Conservation (phyloP, 2,329 filamentous ascomycete genomes). For the Fusarium sp. region DNA sequence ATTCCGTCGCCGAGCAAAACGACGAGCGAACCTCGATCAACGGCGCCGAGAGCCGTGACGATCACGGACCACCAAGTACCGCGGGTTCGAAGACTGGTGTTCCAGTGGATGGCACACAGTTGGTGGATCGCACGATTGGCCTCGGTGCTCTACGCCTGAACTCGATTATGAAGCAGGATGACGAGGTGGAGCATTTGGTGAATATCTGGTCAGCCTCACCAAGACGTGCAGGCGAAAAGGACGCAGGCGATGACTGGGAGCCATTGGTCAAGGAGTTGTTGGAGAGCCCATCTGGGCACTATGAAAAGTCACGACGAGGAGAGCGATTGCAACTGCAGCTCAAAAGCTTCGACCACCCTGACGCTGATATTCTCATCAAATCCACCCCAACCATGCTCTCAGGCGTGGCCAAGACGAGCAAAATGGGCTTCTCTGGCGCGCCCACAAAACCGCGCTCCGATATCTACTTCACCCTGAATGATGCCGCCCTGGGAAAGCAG, state of each 20-base stretch:
- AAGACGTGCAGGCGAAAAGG: slow-evolving; percentile 63
- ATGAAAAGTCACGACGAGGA: slow-evolving; percentile 75
- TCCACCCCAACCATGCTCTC: slow-evolving; percentile 88
- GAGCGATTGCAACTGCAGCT: slow-evolving; percentile 83
- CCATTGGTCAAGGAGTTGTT: slow-evolving; percentile 77
- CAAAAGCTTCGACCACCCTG: slow-evolving; percentile 77
- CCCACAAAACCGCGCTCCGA: slow-evolving; percentile 89
- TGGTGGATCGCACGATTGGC: slow-evolving; percentile 69
- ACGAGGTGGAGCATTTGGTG: slow-evolving; percentile 78
- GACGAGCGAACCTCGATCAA: slow-evolving; percentile 52
- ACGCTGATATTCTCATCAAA: slow-evolving; percentile 83
- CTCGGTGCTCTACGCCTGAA: slow-evolving; percentile 82
- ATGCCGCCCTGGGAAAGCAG: slow-evolving; percentile 81
- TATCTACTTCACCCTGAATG: slow-evolving; percentile 88
- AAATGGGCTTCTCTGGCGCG: slow-evolving; percentile 93
- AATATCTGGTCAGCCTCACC: slow-evolving; percentile 77
- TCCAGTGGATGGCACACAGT: slow-evolving; percentile 41
- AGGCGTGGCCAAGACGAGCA: slow-evolving; percentile 80
- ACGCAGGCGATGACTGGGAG: slow-evolving; percentile 74
- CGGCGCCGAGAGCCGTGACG: slow-evolving; percentile 56
- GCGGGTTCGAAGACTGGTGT: slow-evolving; percentile 58
- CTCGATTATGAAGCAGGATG: slow-evolving; percentile 73
- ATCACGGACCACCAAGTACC: slow-evolving; percentile 60
- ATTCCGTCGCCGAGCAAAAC: slow-evolving; percentile 63
- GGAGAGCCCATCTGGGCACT: slow-evolving; percentile 76